Conservation (phyloP, 352 stramenopile species). For the Phytophthora syringae region DNA sequence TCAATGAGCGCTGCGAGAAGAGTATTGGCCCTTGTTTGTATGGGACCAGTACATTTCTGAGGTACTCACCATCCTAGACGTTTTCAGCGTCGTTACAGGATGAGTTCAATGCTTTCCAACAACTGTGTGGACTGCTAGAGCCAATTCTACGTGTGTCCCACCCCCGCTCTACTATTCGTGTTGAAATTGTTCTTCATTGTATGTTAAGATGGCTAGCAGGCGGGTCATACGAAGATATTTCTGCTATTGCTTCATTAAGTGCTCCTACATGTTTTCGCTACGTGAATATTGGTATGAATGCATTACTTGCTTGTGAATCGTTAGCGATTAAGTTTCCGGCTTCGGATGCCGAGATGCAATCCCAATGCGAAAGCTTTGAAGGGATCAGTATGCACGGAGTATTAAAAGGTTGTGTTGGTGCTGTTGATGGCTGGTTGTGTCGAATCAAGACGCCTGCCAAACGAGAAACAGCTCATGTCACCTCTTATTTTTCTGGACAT, state of each 20-base stretch:
- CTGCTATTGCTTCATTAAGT: slow-evolving; percentile 7
- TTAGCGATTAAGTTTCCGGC: background rate
- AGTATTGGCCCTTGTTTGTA: background rate
- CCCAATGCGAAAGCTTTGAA: background rate
- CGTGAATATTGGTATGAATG: background rate
- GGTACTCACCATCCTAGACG: background rate
- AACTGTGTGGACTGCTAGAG: slow-evolving; percentile 1
- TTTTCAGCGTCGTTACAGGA: slow-evolving; percentile 7
- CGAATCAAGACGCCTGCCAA: background rate
- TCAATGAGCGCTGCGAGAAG: background rate
- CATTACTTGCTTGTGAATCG: background rate
- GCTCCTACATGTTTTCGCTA: slow-evolving; percentile 12
- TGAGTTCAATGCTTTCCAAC: slow-evolving; percentile 1
- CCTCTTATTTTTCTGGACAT: slow-evolving; percentile 2
- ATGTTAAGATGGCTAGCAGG: slow-evolving; percentile 4
- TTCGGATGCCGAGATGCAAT: background rate
- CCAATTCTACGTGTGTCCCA: slow-evolving; percentile 1
- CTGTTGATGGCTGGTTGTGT: background rate
- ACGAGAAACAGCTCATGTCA: background rate
- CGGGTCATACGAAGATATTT: slow-evolving; percentile 8
- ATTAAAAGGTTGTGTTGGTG: background rate
- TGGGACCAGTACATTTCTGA: background rate
- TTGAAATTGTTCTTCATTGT: slow-evolving; percentile 15
- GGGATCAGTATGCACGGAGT: background rate
- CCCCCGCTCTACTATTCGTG: slow-evolving; percentile 3